Evolutionary conservation across 129 eudicot species (phyloP).

Genomic region (Flaveria trinervia): DNA sequence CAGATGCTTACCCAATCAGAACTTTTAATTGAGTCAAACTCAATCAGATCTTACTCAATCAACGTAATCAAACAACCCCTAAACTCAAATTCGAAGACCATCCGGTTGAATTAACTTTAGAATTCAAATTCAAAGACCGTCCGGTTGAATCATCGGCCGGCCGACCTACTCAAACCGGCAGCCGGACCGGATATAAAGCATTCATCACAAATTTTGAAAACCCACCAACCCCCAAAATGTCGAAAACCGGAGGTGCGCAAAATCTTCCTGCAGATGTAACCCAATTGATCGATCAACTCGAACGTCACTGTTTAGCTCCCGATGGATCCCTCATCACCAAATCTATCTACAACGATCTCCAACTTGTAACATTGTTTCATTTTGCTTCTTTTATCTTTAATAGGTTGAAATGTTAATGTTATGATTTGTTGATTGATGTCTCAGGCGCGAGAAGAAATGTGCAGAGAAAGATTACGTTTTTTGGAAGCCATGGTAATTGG

Average conservation of each 20-base stretch:
- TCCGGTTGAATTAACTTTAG: no score
- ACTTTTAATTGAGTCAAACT: no score
- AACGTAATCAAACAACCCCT: no score
- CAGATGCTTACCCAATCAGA: no score
- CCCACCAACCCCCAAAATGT: constrained; percentile 39
- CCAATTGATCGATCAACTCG: constrained; percentile 87
- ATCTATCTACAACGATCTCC: constrained; percentile 83
- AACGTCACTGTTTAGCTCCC: constrained; percentile 90
- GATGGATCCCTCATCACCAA: constrained; percentile 96
- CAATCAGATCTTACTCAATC: no score
- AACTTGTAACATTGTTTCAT: constrained; percentile 47
- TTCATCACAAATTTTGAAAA: background rate
- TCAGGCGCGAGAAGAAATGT: constrained; percentile 99
- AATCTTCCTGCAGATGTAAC: constrained; percentile 67
- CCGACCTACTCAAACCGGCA: constrained; percentile 21
- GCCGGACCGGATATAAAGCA: background rate
- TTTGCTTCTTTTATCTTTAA: background rate
- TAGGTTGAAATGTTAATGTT: background rate
- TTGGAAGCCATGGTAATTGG: constrained; percentile 78
- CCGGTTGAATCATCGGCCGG: constrained; percentile 25
- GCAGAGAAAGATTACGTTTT: constrained; percentile 85
- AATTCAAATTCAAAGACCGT: background rate
- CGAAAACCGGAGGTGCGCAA: constrained; percentile 49
- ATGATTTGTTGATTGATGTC: constrained; percentile 21
- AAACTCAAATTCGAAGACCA: no score